Percentiles rank a stretch among this genome's conserved stretches.
Evolutionary conservation across 495 filamentous ascomycete species (phyloP).

Genomic region (Collariella sp.): DNA sequence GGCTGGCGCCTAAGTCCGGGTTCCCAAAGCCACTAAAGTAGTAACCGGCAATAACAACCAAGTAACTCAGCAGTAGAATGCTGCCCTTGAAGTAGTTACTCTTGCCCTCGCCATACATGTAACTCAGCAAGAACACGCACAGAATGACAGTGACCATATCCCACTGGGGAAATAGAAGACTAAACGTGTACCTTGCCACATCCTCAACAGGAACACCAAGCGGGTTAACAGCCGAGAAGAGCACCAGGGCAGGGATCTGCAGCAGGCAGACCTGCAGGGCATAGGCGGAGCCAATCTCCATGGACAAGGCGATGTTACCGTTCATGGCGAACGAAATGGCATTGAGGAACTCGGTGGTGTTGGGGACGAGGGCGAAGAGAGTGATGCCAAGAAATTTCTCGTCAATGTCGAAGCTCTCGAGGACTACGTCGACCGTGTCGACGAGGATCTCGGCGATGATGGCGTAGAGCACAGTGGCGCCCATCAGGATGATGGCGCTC

Average conservation of each 20-base stretch:
- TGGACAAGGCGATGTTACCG: slow-evolving; percentile 96
- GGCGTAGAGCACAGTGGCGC: slow-evolving; percentile 87
- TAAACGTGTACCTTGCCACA: slow-evolving; percentile 72
- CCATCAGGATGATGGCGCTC: slow-evolving; percentile 79
- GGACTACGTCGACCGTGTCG: slow-evolving; percentile 88
- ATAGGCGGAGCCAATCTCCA: slow-evolving; percentile 98
- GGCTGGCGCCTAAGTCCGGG: slow-evolving; percentile 49
- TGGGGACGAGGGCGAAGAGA: slow-evolving; percentile 92
- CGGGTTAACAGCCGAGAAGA: slow-evolving; percentile 65
- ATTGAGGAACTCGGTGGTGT: slow-evolving; percentile 97
- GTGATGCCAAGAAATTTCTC: slow-evolving; percentile 98
- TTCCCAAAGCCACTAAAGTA: slow-evolving; percentile 73
- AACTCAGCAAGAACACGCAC: slow-evolving; percentile 92
- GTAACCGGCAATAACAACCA: slow-evolving; percentile 88
- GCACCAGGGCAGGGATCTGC: slow-evolving; percentile 86
- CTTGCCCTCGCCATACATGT: slow-evolving; percentile 98
- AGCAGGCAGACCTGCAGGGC: slow-evolving; percentile 96
- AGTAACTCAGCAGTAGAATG: slow-evolving; percentile 85
- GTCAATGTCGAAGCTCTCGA: slow-evolving; percentile 82
- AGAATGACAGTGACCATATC: slow-evolving; percentile 97
- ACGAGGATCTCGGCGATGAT: slow-evolving; percentile 96
- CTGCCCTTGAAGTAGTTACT: slow-evolving; percentile 90
- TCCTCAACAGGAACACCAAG: slow-evolving; percentile 38
- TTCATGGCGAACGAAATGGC: slow-evolving; percentile 99
- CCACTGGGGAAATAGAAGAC: slow-evolving; percentile 96